Conservation (phyloP, 1,139 yeast species). For the Magnusiomyces paraingens region DNA sequence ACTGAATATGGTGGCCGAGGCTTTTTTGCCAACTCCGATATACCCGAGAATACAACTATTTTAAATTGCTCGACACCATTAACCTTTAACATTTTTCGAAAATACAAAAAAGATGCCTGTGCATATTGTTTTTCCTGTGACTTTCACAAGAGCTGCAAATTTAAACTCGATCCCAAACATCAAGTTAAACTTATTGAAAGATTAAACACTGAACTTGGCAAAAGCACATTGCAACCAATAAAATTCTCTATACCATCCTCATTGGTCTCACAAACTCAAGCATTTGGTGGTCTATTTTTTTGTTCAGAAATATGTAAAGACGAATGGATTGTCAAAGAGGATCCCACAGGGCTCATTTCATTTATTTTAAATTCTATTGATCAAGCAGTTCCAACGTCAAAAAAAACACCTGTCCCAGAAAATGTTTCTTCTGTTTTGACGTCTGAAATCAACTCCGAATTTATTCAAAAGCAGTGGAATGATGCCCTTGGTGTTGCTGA, state of each 20-base stretch:
- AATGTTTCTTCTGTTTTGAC: not conserved
- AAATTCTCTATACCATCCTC: not conserved
- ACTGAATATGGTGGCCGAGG: constrained; percentile 52
- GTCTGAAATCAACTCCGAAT: not conserved
- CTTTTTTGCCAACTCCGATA: constrained; percentile 44
- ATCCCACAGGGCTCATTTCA: constrained; percentile 28
- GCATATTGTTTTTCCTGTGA: constrained; percentile 47
- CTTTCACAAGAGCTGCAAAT: constrained; percentile 44
- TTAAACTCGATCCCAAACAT: constrained; percentile 18
- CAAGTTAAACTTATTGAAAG: not conserved
- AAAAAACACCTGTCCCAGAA: constrained; percentile 6
- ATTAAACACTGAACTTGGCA: not conserved
- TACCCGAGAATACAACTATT: constrained; percentile 41
- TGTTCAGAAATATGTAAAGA: constrained; percentile 45
- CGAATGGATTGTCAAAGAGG: constrained; percentile 32
- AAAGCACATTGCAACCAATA: not conserved
- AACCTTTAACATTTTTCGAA: constrained; percentile 45
- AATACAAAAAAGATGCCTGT: constrained; percentile 63
- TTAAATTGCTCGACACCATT: constrained; percentile 40
- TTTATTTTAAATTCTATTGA: constrained; percentile 33
- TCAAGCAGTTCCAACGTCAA: constrained; percentile 23
- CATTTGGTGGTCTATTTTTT: constrained; percentile 48
- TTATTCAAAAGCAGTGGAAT: not conserved
- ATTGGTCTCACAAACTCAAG: constrained; percentile 14
- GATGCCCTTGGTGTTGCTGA: no score